Evolutionary conservation across 805 yeast species (phyloP).

Genomic region (Metschnikowia reukaufii): DNA sequence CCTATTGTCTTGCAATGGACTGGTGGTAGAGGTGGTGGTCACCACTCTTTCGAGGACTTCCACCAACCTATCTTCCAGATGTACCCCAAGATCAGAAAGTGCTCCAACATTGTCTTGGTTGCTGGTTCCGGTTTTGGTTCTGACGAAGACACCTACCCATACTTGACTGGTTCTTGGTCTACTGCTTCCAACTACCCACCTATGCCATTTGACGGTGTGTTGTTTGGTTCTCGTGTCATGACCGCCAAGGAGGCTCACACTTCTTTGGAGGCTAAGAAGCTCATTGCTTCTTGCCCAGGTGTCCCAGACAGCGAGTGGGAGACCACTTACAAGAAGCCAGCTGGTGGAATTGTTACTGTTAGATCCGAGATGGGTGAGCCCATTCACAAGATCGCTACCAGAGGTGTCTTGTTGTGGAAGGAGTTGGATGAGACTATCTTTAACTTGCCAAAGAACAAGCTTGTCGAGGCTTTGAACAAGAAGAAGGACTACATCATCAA

Average conservation of each 20-base stretch:
- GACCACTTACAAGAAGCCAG: slow-evolving; percentile 86
- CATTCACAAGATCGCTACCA: slow-evolving; percentile 96
- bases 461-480: slow-evolving; percentile 74
- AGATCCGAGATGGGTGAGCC: slow-evolving; percentile 99
- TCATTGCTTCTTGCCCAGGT: slow-evolving; percentile 89
- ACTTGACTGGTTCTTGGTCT: slow-evolving; percentile 98
- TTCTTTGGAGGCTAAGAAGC: slow-evolving; percentile 88
- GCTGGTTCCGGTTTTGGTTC: slow-evolving; percentile 99
- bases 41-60: slow-evolving; percentile 98
- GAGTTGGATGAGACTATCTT: slow-evolving; percentile 94
- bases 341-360: slow-evolving; percentile 97
- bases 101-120: slow-evolving; percentile 81
- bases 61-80: slow-evolving; percentile 95
- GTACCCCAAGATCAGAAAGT: slow-evolving; percentile 92
- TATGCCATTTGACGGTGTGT: slow-evolving; percentile 98
- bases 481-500: slow-evolving; percentile 85
- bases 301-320: slow-evolving; percentile 91
- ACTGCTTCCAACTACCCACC: slow-evolving; percentile 82
- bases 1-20: slow-evolving; percentile 99
- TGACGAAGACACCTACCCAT: slow-evolving; percentile 94
- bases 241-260: slow-evolving; percentile 95
- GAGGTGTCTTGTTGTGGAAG: slow-evolving; percentile 97
- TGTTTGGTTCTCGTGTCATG: slow-evolving; percentile 97
- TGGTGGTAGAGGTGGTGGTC: slow-evolving; percentile 99
- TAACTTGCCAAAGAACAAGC: slow-evolving; percentile 83